A percentile compares a stretch with the other conserved stretches of the same genome.
phyloP scores from a whole-genome alignment of 345 rosid genomes.

The Boechera stricta region DNA sequence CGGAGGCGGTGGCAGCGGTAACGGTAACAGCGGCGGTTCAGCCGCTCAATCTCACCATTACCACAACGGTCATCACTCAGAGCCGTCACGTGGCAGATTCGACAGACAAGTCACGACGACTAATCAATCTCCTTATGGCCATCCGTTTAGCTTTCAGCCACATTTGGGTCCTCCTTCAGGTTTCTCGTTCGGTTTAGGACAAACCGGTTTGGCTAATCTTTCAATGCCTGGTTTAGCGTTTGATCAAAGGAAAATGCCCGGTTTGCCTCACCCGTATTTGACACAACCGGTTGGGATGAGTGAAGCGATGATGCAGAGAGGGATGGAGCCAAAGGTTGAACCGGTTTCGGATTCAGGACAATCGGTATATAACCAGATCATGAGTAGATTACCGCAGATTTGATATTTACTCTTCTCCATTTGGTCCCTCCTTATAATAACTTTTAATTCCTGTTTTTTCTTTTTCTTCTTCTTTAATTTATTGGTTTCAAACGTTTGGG shows the following conservation, averaged over 20 bases:
- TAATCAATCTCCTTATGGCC: slow-evolving; percentile 51
- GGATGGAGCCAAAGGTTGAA: slow-evolving; percentile 73
- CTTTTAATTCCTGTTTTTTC: slow-evolving; percentile 24
- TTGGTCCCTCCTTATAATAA: slow-evolving; percentile 12
- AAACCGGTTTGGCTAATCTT: slow-evolving; percentile 62
- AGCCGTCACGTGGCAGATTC: slow-evolving; percentile 66
- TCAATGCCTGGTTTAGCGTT: slow-evolving; percentile 73
- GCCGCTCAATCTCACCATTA: slow-evolving; percentile 50
- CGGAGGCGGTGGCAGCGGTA: slow-evolving; percentile 41
- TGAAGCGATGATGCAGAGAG: slow-evolving; percentile 69
- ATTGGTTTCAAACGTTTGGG: slow-evolving; percentile 35
- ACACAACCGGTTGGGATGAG: slow-evolving; percentile 66
- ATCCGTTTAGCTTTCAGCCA: slow-evolving; percentile 73
- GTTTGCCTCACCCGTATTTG: slow-evolving; percentile 63
- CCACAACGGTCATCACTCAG: slow-evolving; percentile 53
- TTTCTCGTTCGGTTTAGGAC: slow-evolving; percentile 72
- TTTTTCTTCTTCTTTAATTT: slow-evolving; percentile 26
- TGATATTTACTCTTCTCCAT: slow-evolving; percentile 21
- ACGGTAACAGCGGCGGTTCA: slow-evolving; percentile 45
- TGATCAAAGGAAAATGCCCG: slow-evolving; percentile 67
- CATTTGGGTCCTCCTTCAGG: slow-evolving; percentile 61
- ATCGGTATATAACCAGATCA: slow-evolving; percentile 71
- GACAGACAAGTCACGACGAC: slow-evolving; percentile 59
- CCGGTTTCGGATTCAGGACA: slow-evolving; percentile 67
- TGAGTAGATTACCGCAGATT: slow-evolving; percentile 78